Evolutionary conservation across 106 monocot genomes (phyloP), one percentile per base, ranked within the genome.

Genomic region (Chionographis japonica): DNA sequence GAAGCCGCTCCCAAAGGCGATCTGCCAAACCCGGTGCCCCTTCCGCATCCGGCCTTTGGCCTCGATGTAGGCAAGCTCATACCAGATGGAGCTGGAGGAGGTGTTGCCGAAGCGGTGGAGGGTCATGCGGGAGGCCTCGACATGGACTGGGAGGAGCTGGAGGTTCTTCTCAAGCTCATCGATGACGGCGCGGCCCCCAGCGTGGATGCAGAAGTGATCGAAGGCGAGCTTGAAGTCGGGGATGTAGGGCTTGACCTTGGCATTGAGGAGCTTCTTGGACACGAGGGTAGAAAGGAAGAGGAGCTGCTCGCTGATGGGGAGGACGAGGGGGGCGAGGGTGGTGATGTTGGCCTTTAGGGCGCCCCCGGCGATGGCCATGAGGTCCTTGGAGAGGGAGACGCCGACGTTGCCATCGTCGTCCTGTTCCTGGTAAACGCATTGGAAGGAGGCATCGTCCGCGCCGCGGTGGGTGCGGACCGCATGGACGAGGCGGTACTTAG

Each of bases 341-440:
- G 73, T 73, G 40, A 72, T 72, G 62, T 72, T 72, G 18, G 72
- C 62, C 59, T 72, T 73, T 16, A 73, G 62, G 38, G 73, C 73
- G 13, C 64, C 73, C 2, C 65, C 73, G 14, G 73, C 73, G 0
- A 64, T 73, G 37, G 73, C 73, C 73, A 63, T 64, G 13, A 73
- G 64, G 52, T 73, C 64, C 56, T 65, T 73, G 13, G 73, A 73
- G 27, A 73, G 54, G 8, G 73, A 73, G 19, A 73, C 73, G 2
- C 73, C 73, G 12, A 74, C 68, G 16, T 73, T 79, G 12, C 67
- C 67, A 0, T 62, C 62, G 17, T 74, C 74, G 35, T 79, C 79
- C 58, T 79, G 63, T 63, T 79, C 79, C 68, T 79, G 79, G 59
- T 79, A 79, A 15, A 79, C 79, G 73, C 79, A 79, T 8, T 51